Percentiles rank a stretch among this genome's conserved stretches.
Conservation (phyloP, 73 alveolate species). For the Paramecium sonneborni region DNA sequence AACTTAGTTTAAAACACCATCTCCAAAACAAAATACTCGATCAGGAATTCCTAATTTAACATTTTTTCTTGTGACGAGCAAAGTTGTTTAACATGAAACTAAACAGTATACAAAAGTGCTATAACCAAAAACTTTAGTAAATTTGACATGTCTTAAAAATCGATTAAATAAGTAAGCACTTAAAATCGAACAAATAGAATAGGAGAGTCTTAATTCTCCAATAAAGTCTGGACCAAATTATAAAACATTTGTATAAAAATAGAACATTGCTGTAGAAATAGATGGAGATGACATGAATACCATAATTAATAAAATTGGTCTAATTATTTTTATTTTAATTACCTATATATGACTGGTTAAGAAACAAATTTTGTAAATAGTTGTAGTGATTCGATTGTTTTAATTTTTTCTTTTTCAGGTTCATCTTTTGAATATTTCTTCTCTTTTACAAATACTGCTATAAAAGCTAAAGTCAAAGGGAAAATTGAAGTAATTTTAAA, state of each 20-base stretch:
- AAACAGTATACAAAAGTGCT: conserved; percentile 44
- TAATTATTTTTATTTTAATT: background rate
- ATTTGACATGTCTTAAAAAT: conserved; percentile 41
- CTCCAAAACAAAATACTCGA: conserved; percentile 56
- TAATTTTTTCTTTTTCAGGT: background rate
- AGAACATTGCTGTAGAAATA: conserved; percentile 57
- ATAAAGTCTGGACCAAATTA: conserved; percentile 58
- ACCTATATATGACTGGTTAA: conserved; percentile 55
- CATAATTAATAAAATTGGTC: conserved; percentile 56
- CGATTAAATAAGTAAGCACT: conserved; percentile 40
- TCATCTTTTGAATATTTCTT: conserved; percentile 1
- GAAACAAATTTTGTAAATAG: conserved; percentile 28
- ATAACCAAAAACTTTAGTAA: conserved; percentile 53
- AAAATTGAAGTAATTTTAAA: conserved; percentile 43
- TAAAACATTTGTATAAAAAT: conserved; percentile 56
- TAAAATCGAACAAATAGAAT: conserved; percentile 50
- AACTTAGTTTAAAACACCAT: conserved; percentile 62
- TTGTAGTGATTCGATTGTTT: conserved; percentile 10
- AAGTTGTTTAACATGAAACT: conserved; percentile 59
- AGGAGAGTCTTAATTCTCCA: conserved; percentile 52
- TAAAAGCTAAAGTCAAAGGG: conserved; percentile 23
- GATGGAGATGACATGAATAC: conserved; percentile 61
- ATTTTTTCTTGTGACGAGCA: conserved; percentile 53
- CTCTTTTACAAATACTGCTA: conserved; percentile 50
- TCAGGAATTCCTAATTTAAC: conserved; percentile 69